phyloP scores from a whole-genome alignment of 345 rosid genomes.

The Geranium brycei region DNA sequence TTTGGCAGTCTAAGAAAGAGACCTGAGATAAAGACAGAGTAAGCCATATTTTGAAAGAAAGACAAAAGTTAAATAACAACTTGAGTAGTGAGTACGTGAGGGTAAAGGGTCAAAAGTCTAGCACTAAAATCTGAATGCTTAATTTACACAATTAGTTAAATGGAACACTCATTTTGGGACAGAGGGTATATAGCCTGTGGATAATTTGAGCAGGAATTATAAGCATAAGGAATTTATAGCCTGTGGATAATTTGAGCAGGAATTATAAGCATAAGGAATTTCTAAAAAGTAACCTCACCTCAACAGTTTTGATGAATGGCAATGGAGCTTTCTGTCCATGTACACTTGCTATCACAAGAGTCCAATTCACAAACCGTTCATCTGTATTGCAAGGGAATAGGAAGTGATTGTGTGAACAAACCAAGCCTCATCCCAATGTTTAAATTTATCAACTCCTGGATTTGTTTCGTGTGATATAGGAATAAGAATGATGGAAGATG shows the following conservation, averaged over 20 bases:
- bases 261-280: neutral
- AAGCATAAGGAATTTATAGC: neutral
- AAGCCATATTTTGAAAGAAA: neutral
- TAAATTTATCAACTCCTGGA: too few relatives aligned
- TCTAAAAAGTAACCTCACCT: slow-evolving; percentile 34
- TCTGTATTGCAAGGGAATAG: slow-evolving; percentile 20
- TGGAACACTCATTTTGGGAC: neutral
- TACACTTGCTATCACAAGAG: slow-evolving; percentile 47
- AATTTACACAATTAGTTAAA: neutral
- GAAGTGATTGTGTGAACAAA: too few relatives aligned
- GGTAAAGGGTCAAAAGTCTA: too few relatives aligned
- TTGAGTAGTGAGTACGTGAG: too few relatives aligned
- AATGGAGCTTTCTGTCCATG: neutral
- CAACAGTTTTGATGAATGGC: slow-evolving; percentile 47
- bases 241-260: neutral
- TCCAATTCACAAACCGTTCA: slow-evolving; percentile 71
- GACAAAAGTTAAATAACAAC: neutral
- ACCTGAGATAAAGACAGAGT: slow-evolving; percentile 30
- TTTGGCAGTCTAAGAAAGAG: slow-evolving; percentile 58
- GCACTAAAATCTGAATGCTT: too few relatives aligned
- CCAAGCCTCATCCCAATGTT: too few relatives aligned
- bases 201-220: neutral
- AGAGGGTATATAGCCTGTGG: neutral
- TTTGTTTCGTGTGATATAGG: too few relatives aligned
- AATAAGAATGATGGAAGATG: too few relatives aligned